Base-by-base conservation (phyloP, 495 filamentous ascomycete genomes). In the Thermochaetoides thermophila region DNA sequence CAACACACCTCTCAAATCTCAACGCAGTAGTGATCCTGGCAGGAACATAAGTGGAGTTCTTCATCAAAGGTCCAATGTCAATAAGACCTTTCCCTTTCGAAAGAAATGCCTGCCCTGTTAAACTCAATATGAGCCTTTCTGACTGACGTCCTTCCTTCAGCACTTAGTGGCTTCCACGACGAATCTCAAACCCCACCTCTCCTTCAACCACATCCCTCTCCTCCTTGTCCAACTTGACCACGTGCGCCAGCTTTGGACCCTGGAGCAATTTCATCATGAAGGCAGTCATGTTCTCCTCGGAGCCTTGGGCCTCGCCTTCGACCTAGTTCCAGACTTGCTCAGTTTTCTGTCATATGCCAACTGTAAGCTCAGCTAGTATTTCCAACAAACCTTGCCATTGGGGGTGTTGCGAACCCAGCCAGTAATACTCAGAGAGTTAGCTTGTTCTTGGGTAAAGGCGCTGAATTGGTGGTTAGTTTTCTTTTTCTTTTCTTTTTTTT, bases 251-350 rank as follows among this genome's bases (percentile, higher is more conserved):
- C 0, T 47, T 42, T 0, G 84, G 84, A 0, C 86, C 86, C 36
- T 68, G 72, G 46, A 85, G 64, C 31, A 95, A 63, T 39, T 82
- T 75, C 42, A 81, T 74, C 8, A 94, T 51, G 31, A 91, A 76
- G 16, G 71, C 65, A 32, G 77, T 56, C 26, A 95, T 45, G 4
- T 62, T 52, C 8, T 71, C 62, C 7, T 73, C 63, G 10, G 67
- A 55, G 20, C 86, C 86, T 46, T 95, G 86, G 2, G 76, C 84
- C 58, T 95, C 86, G 25, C 86, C 86, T 51, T 79, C 74, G n/a
- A 95, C 84, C 79, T 89, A 39, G 18, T 10, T 35, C 6, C 29
- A n/a, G n/a, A n/a, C n/a, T n/a, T n/a, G n/a, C n/a, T n/a, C n/a
- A n/a, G n/a, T n/a, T n/a, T n/a, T n/a, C n/a, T n/a, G n/a, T n/a